phyloP scores from a whole-genome alignment of 306 rosid species.

The Vicia faba region DNA sequence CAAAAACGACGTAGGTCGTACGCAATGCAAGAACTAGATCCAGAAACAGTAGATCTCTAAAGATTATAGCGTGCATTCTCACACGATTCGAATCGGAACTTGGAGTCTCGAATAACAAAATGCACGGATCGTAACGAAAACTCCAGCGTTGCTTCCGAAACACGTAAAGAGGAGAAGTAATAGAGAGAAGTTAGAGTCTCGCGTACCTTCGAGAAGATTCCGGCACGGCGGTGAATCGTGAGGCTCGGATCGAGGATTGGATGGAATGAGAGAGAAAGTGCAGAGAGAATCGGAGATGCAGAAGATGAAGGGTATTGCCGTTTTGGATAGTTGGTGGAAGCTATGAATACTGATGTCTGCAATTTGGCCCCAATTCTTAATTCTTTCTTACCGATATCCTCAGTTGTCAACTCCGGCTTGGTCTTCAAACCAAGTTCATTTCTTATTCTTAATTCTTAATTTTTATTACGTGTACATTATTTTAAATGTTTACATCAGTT shows the following conservation, averaged over 20 bases:
- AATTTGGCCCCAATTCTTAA: conserved; percentile 32
- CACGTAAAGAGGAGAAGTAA: background rate
- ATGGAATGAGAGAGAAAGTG: conserved; percentile 20
- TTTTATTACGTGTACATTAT: too few relatives aligned
- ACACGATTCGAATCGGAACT: conserved; percentile 30
- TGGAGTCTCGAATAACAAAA: background rate
- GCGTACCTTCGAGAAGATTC: conserved; percentile 37
- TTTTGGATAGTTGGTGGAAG: conserved; percentile 16
- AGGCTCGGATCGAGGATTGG: conserved; percentile 35
- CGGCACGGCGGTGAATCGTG: conserved; percentile 20
- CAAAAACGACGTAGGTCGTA: conserved; percentile 23
- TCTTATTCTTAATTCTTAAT: background rate
- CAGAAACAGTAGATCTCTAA: conserved; percentile 31
- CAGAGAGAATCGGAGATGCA: conserved; percentile 24
- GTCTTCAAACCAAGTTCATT: background rate
- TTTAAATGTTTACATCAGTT: too few relatives aligned
- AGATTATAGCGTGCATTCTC: conserved; percentile 19
- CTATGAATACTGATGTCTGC: conserved; percentile 19
- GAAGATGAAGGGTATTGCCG: conserved; percentile 28
- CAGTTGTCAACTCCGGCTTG: conserved; percentile 21
- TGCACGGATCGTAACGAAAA: conserved; percentile 35
- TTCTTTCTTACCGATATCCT: background rate
- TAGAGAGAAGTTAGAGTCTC: conserved; percentile 1
- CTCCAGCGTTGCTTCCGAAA: conserved; percentile 23
- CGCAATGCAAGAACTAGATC: conserved; percentile 29